Base-by-base conservation (phyloP, 331 rosid species). In the Dryas integrifolia region DNA sequence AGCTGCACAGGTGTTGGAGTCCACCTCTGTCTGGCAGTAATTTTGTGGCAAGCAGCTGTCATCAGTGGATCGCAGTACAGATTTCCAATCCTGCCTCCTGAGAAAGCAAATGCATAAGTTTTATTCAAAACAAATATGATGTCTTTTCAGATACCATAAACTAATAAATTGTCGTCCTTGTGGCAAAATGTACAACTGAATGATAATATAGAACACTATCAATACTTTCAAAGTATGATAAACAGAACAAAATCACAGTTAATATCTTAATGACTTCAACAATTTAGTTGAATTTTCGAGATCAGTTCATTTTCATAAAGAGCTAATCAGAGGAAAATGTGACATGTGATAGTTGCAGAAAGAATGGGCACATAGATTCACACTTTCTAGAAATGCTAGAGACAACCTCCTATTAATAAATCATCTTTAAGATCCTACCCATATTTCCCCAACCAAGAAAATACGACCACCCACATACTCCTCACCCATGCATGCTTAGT, bases 1-100 rank as follows among this genome's bases (percentile, higher is more conserved):
- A 95, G 96, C 80, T 95, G 99, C 79, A 83, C 73, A 0, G 89
- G 80, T 0, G 97, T 84, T 5, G 99, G 98, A 67, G 93, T 88
- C 99, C 99, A 95, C 5, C 99, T 79, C 79, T 95, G 99, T 67
- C 96, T 83, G 16, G 96, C 90, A 38, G 87, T 80, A 61, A 92
- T 80, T 75, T 87, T 95, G 88, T 86, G 98, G 66, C 89, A 90
- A 45, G 79, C 76, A 76, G 97, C 83, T 52, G 86, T 81, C 88
- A 91, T 81, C 75, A 88, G 79, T 24, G 91, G 86, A 57, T 94
- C 98, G 72, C 90, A 91, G 82, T 89, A 89, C 58, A 89, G 69
- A 68, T 72, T 89, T 3, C 95, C 91, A 81, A 88, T 76, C 82
- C 97, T 82, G 81, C 82, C 86, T 50, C 96, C 98, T 94, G 87